Base-by-base conservation (phyloP, 495 filamentous ascomycete species). In the Polyplosphaeria fusca region DNA sequence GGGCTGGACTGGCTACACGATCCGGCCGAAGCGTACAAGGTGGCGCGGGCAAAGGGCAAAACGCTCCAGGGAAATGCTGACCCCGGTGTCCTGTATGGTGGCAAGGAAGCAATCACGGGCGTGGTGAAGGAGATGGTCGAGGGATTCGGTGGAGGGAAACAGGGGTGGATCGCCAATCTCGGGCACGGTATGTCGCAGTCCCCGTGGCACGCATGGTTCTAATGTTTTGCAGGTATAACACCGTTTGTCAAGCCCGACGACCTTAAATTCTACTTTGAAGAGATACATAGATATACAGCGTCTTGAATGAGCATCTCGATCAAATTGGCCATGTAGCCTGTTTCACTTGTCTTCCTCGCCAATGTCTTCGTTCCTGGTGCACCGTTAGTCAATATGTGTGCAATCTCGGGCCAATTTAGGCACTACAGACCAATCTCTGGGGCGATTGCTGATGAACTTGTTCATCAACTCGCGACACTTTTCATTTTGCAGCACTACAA, bases 1-100 rank as follows among this genome's bases (percentile, higher is more conserved):
- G 87, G 94, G 22, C 76, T 98, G 52, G 93, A 98, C 70, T 98
- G 93, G 93, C 81, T 91, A 23, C 88, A 96, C 58, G 89, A 91
- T 66, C 88, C 93, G 3, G 86, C 84, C 4, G 82, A 95, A 60
- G 90, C 94, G 23, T 82, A 86, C 60, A 83, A 78, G 60, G 78
- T 88, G 62, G 88, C 91, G 22, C 68, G 66, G 37, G 63, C 53
- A 80, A 83, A 54, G 78, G 86, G 53, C 75, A 93, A 57, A 79
- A 86, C 87, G 0, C 73, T 98, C 43, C 93, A 98, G 69, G 93
- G 93, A 27, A 97, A 98, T 70, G 89, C 91, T 23, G 93, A 98
- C 66, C 94, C 93, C 0, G 93, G 93, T 24, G 81, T 93, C 38
- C 76, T 98, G 35, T 98, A 97, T 65, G 93, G 93, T 25, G 84